Evolutionary conservation across 257 asterid species (phyloP).

Genomic region (Rhazya stricta): DNA sequence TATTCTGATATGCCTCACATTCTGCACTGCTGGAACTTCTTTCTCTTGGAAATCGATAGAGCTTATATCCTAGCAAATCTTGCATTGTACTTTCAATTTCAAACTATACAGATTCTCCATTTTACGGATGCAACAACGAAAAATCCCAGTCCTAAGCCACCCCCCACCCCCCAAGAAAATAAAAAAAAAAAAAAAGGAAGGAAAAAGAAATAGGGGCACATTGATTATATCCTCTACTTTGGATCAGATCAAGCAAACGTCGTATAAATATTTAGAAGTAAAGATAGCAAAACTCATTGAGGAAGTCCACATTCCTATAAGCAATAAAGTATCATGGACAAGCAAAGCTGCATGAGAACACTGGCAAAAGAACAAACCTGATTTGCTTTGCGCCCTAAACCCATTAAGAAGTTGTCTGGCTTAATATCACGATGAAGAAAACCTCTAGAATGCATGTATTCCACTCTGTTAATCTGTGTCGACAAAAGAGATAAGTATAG

Average conservation of each 20-base stretch:
- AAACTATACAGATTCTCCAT: background rate
- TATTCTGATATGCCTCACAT: slow-evolving; percentile 3
- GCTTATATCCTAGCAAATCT: background rate
- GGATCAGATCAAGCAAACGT: background rate
- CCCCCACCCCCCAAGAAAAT: background rate
- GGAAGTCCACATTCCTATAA: background rate
- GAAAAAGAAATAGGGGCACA: too few relatives aligned
- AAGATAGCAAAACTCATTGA: background rate
- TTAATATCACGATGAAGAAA: slow-evolving; percentile 94
- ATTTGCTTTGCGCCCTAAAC: slow-evolving; percentile 87
- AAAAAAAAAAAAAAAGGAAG: background rate
- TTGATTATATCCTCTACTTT: background rate
- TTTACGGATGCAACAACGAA: background rate
- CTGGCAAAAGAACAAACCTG: slow-evolving; percentile 43
- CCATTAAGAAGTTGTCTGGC: slow-evolving; percentile 94
- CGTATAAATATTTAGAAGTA: background rate
- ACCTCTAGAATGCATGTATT: slow-evolving; percentile 88
- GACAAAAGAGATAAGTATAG: slow-evolving; percentile 6
- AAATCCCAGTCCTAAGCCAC: too few relatives aligned
- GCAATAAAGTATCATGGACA: slow-evolving; percentile 12
- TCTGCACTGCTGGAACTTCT: background rate
- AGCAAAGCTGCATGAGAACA: background rate
- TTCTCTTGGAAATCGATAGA: background rate
- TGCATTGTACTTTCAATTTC: background rate
- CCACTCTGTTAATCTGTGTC: slow-evolving; percentile 70